Base-by-base conservation (phyloP, 1,139 yeast species). In the Scheffersomyces illinoinensis region DNA sequence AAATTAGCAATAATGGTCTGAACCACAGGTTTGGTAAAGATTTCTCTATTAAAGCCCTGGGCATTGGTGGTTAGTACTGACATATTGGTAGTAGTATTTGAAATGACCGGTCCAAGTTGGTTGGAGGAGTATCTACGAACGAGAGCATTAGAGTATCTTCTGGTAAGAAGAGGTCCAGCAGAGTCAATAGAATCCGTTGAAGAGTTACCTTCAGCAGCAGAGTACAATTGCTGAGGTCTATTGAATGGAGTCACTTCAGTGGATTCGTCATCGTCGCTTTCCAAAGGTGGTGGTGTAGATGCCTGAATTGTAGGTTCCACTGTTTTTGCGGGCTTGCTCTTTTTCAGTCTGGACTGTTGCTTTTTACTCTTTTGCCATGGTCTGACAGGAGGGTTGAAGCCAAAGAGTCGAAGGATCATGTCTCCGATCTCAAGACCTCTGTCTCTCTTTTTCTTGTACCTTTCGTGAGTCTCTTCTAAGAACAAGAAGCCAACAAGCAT, bases 401-500 rank as follows among this genome's bases (percentile, higher is more conserved):
- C 83, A 6, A 84, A 59, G 24, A 67, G 57, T 12, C 65, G 62
- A 62, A 77, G 65, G 52, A 86, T 64, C 57, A 67, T 65, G 64
- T 85, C 88, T 17, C 90, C 90, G 18, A 84, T 53, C 46, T 79
- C 86, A 12, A 86, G 68, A 1, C 90, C 89, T 52, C 70, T 64
- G 67, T 87, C 91, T 59, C 76, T 74, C 58, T 76, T 72, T 58
- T 76, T 65, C 64, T 76, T 79, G 57, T 71, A 72, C 49, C 71
- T 69, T 21, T 76, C 81, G 66, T 85, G 88, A 4, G 90, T 85
- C 68, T 88, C 92, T 66, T 87, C 89, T 49, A 88, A 70, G 64
- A 87, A 86, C 54, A 88, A 76, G 56, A 84, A 72, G 2, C 82
- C 86, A 48, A 77, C 62, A 2, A 76, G 24, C 19, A 78, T 63